Evolutionary conservation across 1,284 basidiomycete species (phyloP), one percentile per base, ranked within the genome.

Genomic region (Ustilago crameri): DNA sequence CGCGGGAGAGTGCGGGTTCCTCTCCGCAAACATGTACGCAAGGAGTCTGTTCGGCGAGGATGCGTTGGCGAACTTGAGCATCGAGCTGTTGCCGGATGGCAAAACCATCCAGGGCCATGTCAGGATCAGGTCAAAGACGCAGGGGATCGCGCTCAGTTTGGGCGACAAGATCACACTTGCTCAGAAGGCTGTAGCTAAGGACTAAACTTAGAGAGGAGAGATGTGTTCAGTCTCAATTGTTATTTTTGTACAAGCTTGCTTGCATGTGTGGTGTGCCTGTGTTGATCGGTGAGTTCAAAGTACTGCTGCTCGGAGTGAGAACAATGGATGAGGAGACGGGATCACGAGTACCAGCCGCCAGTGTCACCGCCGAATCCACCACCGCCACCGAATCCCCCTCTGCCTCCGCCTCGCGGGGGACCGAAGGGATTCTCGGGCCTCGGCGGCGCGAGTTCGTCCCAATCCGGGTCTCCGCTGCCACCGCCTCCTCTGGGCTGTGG

Each of bases 31-130:
- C 84, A 89, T 96, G 86, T 95, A 95, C 84, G 94, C 94, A 26
- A 88, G 91, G 64, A 91, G 90, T 83, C 83, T 95, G 71, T 97
- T 97, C 76, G 93, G 92, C 88, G 96, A 99, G 85, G 96, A 98
- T 81, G 96, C 95, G 0, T 85, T 99, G 34, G 95, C 96, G 42
- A 99, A 99, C 84, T 85, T 98, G 69, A 94, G 92, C 75, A 91
- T 99, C 69, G 96, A 99, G 83, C 89, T 91, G 79, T 90, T 91
- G 40, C 91, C 93, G 54, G 87, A 87, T 54, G 86, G 74, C 26
- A 70, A 65, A 53, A 76, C 72, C 24, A 81, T 82, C 32, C 80
- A 80, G 55, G 81, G 81, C 3, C 81, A 83, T 50, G 80, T 83
- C 3, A 60, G 81, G 27, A 83, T 83, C 51, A 56, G 81, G 24